Base-by-base conservation (phyloP, 305 asterid genomes). In the Withania somnifera region DNA sequence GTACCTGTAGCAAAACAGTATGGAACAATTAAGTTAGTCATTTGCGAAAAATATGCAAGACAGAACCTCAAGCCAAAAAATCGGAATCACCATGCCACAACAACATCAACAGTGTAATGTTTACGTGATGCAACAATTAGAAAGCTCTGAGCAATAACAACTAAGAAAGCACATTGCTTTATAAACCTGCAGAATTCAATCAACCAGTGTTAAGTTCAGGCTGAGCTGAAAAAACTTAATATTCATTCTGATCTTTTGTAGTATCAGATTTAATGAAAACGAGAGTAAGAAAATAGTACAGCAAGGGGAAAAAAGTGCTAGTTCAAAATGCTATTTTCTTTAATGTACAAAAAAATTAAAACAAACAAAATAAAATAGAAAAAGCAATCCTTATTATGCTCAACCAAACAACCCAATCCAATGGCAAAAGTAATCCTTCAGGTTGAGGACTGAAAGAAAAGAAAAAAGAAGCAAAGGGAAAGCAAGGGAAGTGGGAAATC, bases 71-170 rank as follows among this genome's bases (percentile, higher is more conserved):
- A 30, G 63, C 7, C 11, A 3, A 9, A 50, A 5, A 75, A 28
- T 0, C 0, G 0, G 7, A 75, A 77, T 89, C 89, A 95, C 97
- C 99, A 95, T 85, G 98, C 99, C 87, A 95, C 99, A 3, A 95
- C 89, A 3, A 95, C 92, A 81, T 95, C 99, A 17, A 95, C 99
- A 4, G 96, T 91, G 86, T 95, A 95, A 88, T 95, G 99, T 86
- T 95, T 95, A 13, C 94, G 96, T 3, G 99, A 94, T 36, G 98
- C 98, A 71, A 95, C 88, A 26, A 95, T 95, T 94, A 95, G 88
- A 83, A 95, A 86, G 87, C 99, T 95, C 84, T 95, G 99, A 64
- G 88, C 84, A 63, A 95, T 79, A 52, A 87, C 96, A 2, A 87
- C 84, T 42, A 95, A 56, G 98, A 98, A 95, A 20, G 96, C 97